Percentiles rank a stretch among this genome's conserved stretches.
These are phyloP conservation scores for Paraleonurus japonicus DNA, from an alignment of 257 asterid genomes.

Conservation along the genomic window DNA sequence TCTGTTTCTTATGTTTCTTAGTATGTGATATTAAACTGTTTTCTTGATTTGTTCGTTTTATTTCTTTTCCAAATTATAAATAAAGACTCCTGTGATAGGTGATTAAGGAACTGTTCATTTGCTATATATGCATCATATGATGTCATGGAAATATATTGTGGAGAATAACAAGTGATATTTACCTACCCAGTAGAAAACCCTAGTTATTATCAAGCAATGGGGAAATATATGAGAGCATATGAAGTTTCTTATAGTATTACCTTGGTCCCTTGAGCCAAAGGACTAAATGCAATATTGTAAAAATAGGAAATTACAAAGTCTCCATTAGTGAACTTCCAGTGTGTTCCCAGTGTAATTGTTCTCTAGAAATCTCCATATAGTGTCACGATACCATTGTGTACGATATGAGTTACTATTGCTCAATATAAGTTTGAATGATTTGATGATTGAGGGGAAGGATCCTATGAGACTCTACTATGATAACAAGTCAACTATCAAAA, in stretches of 20 bases:
- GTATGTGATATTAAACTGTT: not conserved
- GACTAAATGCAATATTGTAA: not conserved
- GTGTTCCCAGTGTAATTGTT: not conserved
- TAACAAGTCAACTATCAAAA: not conserved
- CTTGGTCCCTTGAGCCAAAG: not conserved
- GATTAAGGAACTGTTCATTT: not conserved
- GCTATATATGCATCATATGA: not conserved
- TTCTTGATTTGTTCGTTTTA: not conserved
- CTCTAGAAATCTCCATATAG: not conserved
- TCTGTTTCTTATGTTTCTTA: constrained; percentile 6
- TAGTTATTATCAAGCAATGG: not conserved
- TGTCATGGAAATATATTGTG: not conserved
- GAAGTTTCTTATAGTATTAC: not conserved
- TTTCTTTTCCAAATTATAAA: not conserved
- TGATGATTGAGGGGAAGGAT: not conserved
- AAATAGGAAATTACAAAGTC: not conserved
- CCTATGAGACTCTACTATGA: not conserved
- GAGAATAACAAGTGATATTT: not conserved
- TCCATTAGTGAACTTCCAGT: not conserved
- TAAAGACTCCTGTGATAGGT: constrained; percentile 3
- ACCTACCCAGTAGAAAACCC: not conserved
- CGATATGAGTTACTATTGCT: not conserved
- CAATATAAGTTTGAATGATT: not conserved
- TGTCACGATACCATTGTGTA: too few relatives aligned
- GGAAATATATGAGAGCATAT: not conserved